Evolutionary conservation across 768 basidiomycete genomes (phyloP).

Genomic region (Naganishia vishniacii): DNA sequence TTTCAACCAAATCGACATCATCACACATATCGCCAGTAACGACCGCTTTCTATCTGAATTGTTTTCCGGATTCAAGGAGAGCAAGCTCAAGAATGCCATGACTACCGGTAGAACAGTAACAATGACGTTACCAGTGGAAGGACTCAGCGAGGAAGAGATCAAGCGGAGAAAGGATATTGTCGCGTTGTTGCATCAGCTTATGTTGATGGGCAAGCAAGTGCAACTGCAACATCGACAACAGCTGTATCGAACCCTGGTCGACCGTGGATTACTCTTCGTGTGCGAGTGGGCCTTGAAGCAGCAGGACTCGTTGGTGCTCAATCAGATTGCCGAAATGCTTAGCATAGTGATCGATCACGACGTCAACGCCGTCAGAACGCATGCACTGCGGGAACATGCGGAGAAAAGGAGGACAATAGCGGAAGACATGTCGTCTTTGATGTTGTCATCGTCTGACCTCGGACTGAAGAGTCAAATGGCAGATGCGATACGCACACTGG

Average conservation of each 20-base stretch:
- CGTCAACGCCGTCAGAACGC: conserved; percentile 72
- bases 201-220: conserved; percentile 93
- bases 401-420: conserved; percentile 59
- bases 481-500: conserved; percentile 73
- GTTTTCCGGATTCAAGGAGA: conserved; percentile 52
- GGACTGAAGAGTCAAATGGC: conserved; percentile 86
- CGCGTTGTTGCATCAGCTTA: conserved; percentile 81
- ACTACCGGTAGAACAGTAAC: not conserved
- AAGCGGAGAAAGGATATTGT: conserved; percentile 64
- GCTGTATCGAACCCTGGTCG: conserved; percentile 79
- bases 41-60: conserved; percentile 69
- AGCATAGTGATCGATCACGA: conserved; percentile 84
- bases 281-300: conserved; percentile 85
- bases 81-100: conserved; percentile 8
- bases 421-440: conserved; percentile 66
- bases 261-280: conserved; percentile 81
- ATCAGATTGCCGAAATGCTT: conserved; percentile 78
- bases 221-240: conserved; percentile 78
- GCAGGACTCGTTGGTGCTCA: conserved; percentile 60
- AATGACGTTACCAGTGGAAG: not conserved
- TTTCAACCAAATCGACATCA: conserved; percentile 98
- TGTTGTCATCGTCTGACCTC: conserved; percentile 73
- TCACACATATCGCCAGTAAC: conserved; percentile 77
- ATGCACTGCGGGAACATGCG: conserved; percentile 72
- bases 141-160: conserved; percentile 36